Evolutionary conservation across 352 stramenopile genomes (phyloP).

Genomic region (Phytopythium litorale): DNA sequence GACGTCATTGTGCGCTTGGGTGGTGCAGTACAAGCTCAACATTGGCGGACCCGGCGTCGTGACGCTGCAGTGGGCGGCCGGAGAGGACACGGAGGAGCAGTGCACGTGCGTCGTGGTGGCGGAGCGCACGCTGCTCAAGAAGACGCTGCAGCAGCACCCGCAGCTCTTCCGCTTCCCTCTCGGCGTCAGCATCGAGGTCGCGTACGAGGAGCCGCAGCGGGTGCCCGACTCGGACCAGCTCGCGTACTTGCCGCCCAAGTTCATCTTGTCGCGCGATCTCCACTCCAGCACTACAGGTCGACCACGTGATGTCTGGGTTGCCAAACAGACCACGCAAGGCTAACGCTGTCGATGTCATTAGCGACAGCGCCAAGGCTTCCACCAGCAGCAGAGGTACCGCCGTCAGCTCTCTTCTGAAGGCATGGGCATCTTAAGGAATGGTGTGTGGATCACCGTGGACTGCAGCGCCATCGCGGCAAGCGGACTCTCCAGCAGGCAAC

Average conservation of each 20-base stretch:
- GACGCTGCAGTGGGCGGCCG: conserved; percentile 50
- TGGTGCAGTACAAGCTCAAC: conserved; percentile 55
- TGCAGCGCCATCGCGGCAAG: conserved; percentile 32
- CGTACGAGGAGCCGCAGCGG: conserved; percentile 48
- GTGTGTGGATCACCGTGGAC: neutral
- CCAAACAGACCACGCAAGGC: neutral
- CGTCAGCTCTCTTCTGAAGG: neutral
- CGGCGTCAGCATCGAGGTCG: conserved; percentile 40
- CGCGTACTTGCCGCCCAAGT: conserved; percentile 38
- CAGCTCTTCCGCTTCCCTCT: conserved; percentile 31
- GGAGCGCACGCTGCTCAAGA: conserved; percentile 51
- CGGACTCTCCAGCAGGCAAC: conserved; percentile 34
- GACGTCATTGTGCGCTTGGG: too few species aligned
- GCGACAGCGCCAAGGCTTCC: neutral
- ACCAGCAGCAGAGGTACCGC: neutral
- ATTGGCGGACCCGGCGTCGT: conserved; percentile 52
- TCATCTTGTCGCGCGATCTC: conserved; percentile 36
- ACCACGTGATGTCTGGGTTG: neutral
- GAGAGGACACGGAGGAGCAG: conserved; percentile 58
- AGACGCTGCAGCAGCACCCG: conserved; percentile 26
- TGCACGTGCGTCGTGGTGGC: conserved; percentile 55
- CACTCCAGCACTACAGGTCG: conserved; percentile 12
- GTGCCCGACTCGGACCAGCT: conserved; percentile 58
- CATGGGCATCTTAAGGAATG: neutral
- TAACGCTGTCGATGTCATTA: neutral